Conservation (phyloP, 805 yeast genomes). For the Scheffersomyces lignosus region DNA sequence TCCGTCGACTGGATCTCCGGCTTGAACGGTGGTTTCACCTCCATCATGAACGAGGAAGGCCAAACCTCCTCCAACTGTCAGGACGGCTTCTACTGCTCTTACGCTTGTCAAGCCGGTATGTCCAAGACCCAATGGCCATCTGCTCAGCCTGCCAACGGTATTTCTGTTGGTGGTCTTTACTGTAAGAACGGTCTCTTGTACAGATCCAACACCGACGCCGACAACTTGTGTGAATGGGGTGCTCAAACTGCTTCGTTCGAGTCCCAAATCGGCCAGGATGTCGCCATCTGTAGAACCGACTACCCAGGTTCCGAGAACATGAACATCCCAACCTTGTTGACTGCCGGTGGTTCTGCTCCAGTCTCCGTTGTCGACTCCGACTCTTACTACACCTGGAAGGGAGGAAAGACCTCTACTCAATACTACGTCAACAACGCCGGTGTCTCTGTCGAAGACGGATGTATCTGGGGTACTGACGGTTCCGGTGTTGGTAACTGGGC, state of each 20-base stretch:
- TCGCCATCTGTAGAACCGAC: conserved; percentile 75
- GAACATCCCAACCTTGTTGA: conserved; percentile 69
- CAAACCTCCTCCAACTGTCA: conserved; percentile 49
- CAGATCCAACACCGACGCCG: conserved; percentile 52
- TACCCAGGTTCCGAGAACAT: conserved; percentile 83
- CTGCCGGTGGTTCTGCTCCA: conserved; percentile 51
- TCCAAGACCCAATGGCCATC: conserved; percentile 81
- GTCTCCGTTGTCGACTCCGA: conserved; percentile 62
- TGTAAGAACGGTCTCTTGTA: conserved; percentile 64
- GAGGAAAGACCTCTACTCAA: conserved; percentile 66
- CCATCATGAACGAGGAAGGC: conserved; percentile 49
- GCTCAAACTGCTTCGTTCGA: conserved; percentile 52
- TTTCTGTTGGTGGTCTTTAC: conserved; percentile 68
- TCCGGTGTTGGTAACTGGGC: conserved; percentile 77
- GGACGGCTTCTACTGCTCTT: conserved; percentile 73
- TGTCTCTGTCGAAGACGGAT: conserved; percentile 65
- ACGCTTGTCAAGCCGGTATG: conserved; percentile 79
- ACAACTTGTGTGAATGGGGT: conserved; percentile 69
- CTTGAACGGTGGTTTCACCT: conserved; percentile 42
- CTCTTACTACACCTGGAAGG: conserved; percentile 62
- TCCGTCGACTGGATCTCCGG: conserved; percentile 50
- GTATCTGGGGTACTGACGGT: conserved; percentile 66
- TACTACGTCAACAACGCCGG: conserved; percentile 79
- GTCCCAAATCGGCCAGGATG: conserved; percentile 49
- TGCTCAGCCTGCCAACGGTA: conserved; percentile 64